phyloP scores from a whole-genome alignment of 2,329 filamentous ascomycete genomes.

The Stromatinia cepivora region DNA sequence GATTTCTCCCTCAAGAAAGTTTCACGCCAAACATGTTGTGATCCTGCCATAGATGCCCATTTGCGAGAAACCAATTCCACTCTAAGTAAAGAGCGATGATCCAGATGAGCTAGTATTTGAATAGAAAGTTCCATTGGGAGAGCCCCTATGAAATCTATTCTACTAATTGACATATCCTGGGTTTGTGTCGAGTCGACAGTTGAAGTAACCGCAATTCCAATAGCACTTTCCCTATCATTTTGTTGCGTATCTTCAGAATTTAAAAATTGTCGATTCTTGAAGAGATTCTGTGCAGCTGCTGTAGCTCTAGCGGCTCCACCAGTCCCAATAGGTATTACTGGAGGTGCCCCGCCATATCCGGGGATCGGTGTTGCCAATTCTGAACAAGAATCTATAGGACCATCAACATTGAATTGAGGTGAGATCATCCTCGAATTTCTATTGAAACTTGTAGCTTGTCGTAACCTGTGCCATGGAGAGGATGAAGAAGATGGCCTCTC shows the following conservation, averaged over 20 bases:
- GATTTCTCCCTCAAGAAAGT: slow-evolving; percentile 63
- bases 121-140: slow-evolving; percentile 61
- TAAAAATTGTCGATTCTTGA: slow-evolving; percentile 46
- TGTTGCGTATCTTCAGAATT: slow-evolving; percentile 37
- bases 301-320: slow-evolving; percentile 61
- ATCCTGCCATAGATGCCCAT: slow-evolving; percentile 52
- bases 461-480: slow-evolving; percentile 36
- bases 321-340: slow-evolving; percentile 59
- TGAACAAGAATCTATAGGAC: slow-evolving; percentile 30
- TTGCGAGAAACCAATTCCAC: slow-evolving; percentile 52
- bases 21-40: slow-evolving; percentile 63
- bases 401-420: slow-evolving; percentile 25
- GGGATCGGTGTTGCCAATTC: slow-evolving; percentile 35
- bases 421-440: slow-evolving; percentile 34
- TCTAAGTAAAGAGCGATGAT: slow-evolving; percentile 52
- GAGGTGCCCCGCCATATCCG: slow-evolving; percentile 52
- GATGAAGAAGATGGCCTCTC: slow-evolving; percentile 34
- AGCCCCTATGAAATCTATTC: slow-evolving; percentile 57
- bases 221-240: slow-evolving; percentile 63
- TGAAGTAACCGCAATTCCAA: slow-evolving; percentile 56
- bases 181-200: slow-evolving; percentile 32
- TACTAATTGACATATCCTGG: slow-evolving; percentile 50
- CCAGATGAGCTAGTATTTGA: slow-evolving; percentile 57
- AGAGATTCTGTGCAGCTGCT: slow-evolving; percentile 56
- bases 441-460: slow-evolving; percentile 40